A percentile compares a stretch with the other conserved stretches of the same genome.
Evolutionary conservation across 495 filamentous ascomycete genomes (phyloP).

Genomic region (Penicillium nucicola): DNA sequence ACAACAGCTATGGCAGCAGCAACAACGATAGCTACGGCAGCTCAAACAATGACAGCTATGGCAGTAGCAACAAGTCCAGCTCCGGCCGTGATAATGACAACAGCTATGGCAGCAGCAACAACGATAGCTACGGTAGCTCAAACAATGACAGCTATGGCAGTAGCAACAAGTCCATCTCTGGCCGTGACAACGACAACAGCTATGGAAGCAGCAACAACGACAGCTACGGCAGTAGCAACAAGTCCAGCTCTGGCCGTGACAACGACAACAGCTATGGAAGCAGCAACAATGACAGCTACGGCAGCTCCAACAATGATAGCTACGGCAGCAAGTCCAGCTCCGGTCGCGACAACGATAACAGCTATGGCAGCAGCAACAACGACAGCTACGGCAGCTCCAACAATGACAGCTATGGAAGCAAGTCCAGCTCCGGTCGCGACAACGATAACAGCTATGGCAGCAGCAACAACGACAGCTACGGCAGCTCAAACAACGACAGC

Average conservation of each 20-base stretch:
- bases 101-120: not conserved
- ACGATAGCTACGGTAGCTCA: not conserved
- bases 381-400: not conserved
- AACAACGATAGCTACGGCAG: not conserved
- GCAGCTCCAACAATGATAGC: not conserved
- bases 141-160: not conserved
- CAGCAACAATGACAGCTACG: not conserved
- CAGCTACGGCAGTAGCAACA: not conserved
- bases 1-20: not conserved
- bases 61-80: not conserved
- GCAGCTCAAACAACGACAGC: not conserved
- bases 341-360: not conserved
- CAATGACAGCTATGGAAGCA: not conserved
- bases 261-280: not conserved
- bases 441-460: not conserved
- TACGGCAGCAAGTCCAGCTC: not conserved
- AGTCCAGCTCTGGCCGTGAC: not conserved
- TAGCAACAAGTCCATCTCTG: not conserved
- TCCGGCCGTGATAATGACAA: too few species aligned
- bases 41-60: conserved; percentile 1
- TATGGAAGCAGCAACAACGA: not conserved
- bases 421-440: not conserved
- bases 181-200: not conserved
- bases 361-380: not conserved
- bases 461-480: not conserved